A percentile compares a stretch with the other conserved stretches of the same genome.
phyloP scores from a whole-genome alignment of 208 protist genomes.

The Naegleria lovaniensis region DNA sequence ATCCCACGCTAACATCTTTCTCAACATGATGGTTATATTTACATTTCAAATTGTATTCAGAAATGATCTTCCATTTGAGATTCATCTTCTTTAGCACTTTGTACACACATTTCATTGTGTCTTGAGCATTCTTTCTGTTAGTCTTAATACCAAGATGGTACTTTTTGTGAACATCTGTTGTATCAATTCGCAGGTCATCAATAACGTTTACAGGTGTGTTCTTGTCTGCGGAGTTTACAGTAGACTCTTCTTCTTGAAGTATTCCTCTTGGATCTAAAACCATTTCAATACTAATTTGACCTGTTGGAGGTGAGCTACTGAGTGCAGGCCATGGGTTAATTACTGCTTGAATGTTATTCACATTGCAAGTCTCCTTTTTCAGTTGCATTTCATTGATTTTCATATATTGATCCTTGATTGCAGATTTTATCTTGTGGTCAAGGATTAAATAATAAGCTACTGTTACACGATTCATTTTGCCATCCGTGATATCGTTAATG shows the following conservation, averaged over 20 bases:
- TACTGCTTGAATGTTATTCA: neutral
- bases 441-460: slow-evolving; percentile 30
- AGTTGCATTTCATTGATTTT: neutral
- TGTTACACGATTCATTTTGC: slow-evolving; percentile 12
- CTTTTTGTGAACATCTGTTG: neutral
- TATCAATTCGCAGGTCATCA: slow-evolving; percentile 15
- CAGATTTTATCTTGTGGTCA: slow-evolving; percentile 14
- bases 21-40: slow-evolving; percentile 1
- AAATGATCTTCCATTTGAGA: slow-evolving; percentile 11
- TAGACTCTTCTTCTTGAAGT: neutral
- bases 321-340: neutral
- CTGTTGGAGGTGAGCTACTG: neutral
- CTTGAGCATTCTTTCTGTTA: neutral
- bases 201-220: neutral
- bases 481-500: neutral
- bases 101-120: slow-evolving; percentile 12
- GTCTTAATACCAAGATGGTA: slow-evolving; percentile 12
- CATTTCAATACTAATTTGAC: neutral
- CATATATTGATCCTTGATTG: neutral
- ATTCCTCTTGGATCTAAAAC: neutral
- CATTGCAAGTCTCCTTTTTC: neutral
- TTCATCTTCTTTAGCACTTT: neutral
- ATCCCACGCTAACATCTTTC: neutral
- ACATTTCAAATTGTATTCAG: slow-evolving; percentile 7
- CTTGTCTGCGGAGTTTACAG: neutral